Percentiles rank a stretch among this genome's conserved stretches.
These are phyloP conservation scores for Ichthyophthirius multifiliis DNA, from an alignment of 169 alveolate genomes.

Conservation along the genomic window DNA sequence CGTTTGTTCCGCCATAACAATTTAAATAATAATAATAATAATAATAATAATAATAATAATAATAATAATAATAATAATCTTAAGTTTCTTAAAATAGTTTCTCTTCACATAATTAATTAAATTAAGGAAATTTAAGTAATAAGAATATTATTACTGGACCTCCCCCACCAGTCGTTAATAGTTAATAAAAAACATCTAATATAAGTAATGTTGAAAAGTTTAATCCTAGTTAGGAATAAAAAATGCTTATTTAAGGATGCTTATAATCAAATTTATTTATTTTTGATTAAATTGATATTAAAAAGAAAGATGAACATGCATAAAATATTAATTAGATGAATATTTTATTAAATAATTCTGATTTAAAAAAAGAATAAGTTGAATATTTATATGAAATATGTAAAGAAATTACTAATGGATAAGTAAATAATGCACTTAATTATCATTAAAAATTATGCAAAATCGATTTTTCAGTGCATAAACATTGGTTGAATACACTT, in stretches of 20 bases:
- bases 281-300: background rate
- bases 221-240: background rate
- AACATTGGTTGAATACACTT: background rate
- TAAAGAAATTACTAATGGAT: background rate
- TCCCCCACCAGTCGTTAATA: background rate
- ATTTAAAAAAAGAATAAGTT: background rate
- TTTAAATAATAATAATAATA: too few relatives aligned
- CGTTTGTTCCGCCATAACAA: too few relatives aligned
- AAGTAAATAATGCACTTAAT: background rate
- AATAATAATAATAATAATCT: too few relatives aligned
- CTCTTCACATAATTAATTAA: too few relatives aligned
- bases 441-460: background rate
- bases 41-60: too few relatives aligned
- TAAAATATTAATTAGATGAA: background rate
- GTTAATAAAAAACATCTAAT: background rate
- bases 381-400: background rate
- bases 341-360: background rate
- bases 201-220: too few relatives aligned
- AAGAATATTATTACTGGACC: background rate
- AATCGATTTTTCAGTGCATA: background rate
- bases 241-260: background rate
- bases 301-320: conserved; percentile 2
- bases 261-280: background rate
- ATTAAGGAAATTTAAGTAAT: too few relatives aligned
- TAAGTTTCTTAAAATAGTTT: too few relatives aligned